Evolutionary conservation across 495 filamentous ascomycete genomes (phyloP).

Genomic region (Xylaria acuta): DNA sequence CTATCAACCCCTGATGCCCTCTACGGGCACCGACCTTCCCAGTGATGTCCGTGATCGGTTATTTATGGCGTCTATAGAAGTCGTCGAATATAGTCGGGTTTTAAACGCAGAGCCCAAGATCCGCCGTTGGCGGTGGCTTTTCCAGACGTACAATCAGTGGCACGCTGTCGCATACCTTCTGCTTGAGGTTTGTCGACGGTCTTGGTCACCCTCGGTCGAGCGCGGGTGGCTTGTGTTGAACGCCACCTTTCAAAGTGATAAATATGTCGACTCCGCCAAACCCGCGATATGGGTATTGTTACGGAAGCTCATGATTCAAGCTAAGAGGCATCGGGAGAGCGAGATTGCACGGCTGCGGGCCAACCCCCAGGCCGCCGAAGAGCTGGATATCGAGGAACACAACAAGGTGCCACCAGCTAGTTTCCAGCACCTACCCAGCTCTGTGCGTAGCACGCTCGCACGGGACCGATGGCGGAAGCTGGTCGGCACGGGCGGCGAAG

Average conservation of each 20-base stretch:
- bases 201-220: conserved; percentile 69
- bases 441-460: conserved; percentile 43
- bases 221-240: conserved; percentile 82
- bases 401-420: conserved; percentile 40
- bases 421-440: conserved; percentile 48
- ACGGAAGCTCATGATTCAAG: conserved; percentile 72
- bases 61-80: conserved; percentile 75
- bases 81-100: conserved; percentile 73
- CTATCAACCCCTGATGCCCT: conserved; percentile 57
- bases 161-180: conserved; percentile 79
- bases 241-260: conserved; percentile 61
- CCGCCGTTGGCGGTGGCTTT: conserved; percentile 80
- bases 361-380: conserved; percentile 48
- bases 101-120: conserved; percentile 66
- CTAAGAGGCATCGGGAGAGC: conserved; percentile 58
- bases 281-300: conserved; percentile 78
- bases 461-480: conserved; percentile 54
- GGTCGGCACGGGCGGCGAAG: conserved; percentile 44
- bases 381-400: conserved; percentile 50
- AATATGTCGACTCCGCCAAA: conserved; percentile 58
- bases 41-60: conserved; percentile 71
- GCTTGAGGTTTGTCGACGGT: conserved; percentile 77
- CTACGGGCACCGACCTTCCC: conserved; percentile 51
- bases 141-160: conserved; percentile 81
- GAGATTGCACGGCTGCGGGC: conserved; percentile 52